These are phyloP conservation scores for Sclerotinia sclerotiorum DNA, from an alignment of 2,329 filamentous ascomycete species.

Conservation along the genomic window DNA sequence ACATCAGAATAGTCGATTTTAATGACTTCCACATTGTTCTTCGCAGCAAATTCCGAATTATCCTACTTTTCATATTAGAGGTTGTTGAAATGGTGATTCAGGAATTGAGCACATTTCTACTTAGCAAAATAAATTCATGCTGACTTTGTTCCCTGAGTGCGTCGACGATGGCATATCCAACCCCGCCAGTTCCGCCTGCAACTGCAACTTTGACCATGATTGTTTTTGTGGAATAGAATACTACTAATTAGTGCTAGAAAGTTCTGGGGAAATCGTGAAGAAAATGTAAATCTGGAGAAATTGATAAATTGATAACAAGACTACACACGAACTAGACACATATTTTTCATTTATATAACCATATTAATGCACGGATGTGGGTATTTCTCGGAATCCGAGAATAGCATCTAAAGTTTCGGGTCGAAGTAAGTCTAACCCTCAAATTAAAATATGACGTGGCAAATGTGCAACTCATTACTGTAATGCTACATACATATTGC, in stretches of 20 bases:
- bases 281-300: background rate
- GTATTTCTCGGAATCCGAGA: background rate
- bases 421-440: no score
- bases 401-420: background rate
- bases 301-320: background rate
- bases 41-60: background rate
- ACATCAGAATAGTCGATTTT: conserved; percentile 12
- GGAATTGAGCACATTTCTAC: conserved; percentile 33
- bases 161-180: conserved; percentile 35
- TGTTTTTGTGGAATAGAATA: background rate
- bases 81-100: background rate
- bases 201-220: conserved; percentile 18
- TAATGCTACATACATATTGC: no score
- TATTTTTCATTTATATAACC: background rate
- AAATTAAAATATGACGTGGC: no score
- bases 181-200: conserved; percentile 36
- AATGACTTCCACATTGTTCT: background rate
- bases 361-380: background rate
- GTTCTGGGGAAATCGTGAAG: background rate
- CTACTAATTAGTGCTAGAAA: background rate
- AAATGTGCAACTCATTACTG: no score
- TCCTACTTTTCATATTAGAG: background rate
- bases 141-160: conserved; percentile 36
- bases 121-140: conserved; percentile 38
- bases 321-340: background rate